phyloP scores from a whole-genome alignment of 176 grass and related monocot genomes.

The Musa beccarii region DNA sequence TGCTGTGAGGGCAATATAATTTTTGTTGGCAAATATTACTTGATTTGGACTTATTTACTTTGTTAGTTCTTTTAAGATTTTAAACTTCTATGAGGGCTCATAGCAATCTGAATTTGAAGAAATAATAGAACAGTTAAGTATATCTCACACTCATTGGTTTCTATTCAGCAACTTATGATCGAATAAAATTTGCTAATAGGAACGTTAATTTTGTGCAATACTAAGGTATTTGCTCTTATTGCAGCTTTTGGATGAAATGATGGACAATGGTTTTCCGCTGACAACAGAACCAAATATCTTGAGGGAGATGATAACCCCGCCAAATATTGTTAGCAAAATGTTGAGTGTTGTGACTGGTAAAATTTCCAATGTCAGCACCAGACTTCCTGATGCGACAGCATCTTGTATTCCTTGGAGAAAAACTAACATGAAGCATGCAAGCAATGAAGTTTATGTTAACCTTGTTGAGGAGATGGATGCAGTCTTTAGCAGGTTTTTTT shows the following conservation, averaged over 20 bases:
- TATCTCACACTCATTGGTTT: too few relatives aligned
- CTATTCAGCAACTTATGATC: too few relatives aligned
- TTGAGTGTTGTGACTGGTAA: conserved; percentile 73
- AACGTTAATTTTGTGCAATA: conserved; percentile 5
- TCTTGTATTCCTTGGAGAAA: conserved; percentile 85
- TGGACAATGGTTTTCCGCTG: conserved; percentile 91
- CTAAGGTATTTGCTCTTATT: conserved; percentile 14
- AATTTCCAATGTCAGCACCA: conserved; percentile 44
- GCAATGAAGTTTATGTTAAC: conserved; percentile 91
- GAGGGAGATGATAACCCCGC: conserved; percentile 65
- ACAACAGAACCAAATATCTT: conserved; percentile 94
- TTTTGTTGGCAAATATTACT: neutral
- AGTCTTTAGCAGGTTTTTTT: conserved; percentile 53
- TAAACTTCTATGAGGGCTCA: neutral
- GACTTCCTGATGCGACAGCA: conserved; percentile 67
- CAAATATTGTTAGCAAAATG: conserved; percentile 82
- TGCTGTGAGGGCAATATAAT: neutral
- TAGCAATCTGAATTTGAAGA: too few relatives aligned
- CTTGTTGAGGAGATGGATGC: conserved; percentile 91
- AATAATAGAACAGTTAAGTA: too few relatives aligned
- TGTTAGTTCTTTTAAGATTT: neutral
- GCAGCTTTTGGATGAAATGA: conserved; percentile 97
- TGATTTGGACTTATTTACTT: neutral
- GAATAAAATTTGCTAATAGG: neutral
- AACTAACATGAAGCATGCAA: conserved; percentile 50